These are phyloP conservation scores for Peniophora sp. DNA, from an alignment of 1,284 basidiomycete genomes.

Conservation along the genomic window DNA sequence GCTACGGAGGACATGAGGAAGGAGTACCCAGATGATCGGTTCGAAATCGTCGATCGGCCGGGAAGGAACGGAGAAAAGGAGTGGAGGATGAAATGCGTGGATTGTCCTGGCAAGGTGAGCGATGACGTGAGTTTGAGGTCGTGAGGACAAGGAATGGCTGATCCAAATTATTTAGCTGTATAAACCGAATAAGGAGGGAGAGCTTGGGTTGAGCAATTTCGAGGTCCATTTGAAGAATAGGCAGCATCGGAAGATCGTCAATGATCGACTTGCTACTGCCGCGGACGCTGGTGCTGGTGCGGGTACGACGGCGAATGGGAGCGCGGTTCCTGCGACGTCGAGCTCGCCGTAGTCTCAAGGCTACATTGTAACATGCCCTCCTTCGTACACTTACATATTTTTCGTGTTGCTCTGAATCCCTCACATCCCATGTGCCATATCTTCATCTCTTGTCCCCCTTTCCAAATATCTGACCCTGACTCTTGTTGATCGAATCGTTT, in stretches of 20 bases:
- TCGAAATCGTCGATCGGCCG: constrained; percentile 68
- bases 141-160: constrained; percentile 12
- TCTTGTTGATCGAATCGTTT: no score
- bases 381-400: not conserved
- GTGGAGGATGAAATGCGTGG: constrained; percentile 91
- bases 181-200: constrained; percentile 61
- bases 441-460: no score
- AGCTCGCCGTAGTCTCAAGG: no score
- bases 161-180: constrained; percentile 54
- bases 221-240: constrained; percentile 86
- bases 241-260: constrained; percentile 56
- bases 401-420: not conserved
- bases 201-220: constrained; percentile 86
- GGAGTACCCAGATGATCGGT: constrained; percentile 77
- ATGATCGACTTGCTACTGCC: constrained; percentile 21
- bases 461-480: no score
- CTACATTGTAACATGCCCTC: no score
- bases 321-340: not conserved
- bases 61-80: constrained; percentile 50
- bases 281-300: no score
- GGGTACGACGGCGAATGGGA: not conserved
- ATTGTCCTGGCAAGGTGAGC: constrained; percentile 88
- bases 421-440: no score
- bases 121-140: not conserved
- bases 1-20: constrained; percentile 61